Base-by-base conservation (phyloP, 345 rosid species). In the Aegle marmelos region DNA sequence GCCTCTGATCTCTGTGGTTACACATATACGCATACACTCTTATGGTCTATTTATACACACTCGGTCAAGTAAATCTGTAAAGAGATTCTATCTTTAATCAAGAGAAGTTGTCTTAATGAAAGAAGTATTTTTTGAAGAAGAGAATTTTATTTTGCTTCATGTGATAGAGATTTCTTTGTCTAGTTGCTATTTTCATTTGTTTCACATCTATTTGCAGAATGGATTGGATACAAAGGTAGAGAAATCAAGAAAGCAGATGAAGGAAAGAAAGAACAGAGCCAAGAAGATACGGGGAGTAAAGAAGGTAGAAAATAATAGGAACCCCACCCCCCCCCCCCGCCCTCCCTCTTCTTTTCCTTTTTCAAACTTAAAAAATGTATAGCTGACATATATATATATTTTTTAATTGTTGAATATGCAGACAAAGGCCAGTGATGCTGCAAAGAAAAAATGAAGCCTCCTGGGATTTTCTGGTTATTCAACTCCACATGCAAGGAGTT, bases 361-460 rank as follows among this genome's bases (percentile, higher is more conserved):
- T 9, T 9, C 45, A 9, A 59, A 19, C 2, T 17, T 37, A 50
- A 74, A 37, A 21, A 45, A 28, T 34, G 13, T 19, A 25, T 16
- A 25, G 19, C 5, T 37, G 36, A 7, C 37, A 14, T 16, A 25
- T 7, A n/a, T n/a, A n/a, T 73, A 37, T 59, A 37, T 73, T 31
- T 19, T 45, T 7, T 16, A 17, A 13, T 58, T 27, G 4, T 27
- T 30, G 57, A 21, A 30, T 62, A 39, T 79, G 41, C 80, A 86
- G 85, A 75, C 82, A 16, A 86, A 86, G 76, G 85, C 84, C 4
- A 62, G 85, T 54, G 89, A 86, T 64, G 87, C 85, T 61, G 85
- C 80, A 30, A 83, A 82, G 84, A 86, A 84, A 75, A 86, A 84
- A 65, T 80, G 79, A 84, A 31, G 39, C 41, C 24, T 73, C 8